These are phyloP conservation scores for Teratosphaeria destructans DNA, from an alignment of 2,329 filamentous ascomycete genomes.

Conservation along the genomic window DNA sequence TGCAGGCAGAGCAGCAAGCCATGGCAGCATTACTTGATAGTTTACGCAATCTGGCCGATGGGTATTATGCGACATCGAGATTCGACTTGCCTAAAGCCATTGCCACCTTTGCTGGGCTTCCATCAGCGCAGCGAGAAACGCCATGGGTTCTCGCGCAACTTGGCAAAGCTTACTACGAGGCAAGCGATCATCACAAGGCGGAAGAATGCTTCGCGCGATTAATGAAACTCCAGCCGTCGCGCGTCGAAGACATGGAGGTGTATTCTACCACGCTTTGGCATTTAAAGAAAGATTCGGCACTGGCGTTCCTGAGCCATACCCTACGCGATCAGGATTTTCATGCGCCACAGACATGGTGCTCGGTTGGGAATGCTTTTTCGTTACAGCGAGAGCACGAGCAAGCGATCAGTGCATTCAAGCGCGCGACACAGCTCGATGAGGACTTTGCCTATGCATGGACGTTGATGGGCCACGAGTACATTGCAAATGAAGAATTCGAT, in stretches of 20 bases:
- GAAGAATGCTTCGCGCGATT: slow-evolving; percentile 78
- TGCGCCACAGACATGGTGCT: slow-evolving; percentile 92
- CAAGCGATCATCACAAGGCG: slow-evolving; percentile 73
- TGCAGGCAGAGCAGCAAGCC: slow-evolving; percentile 52
- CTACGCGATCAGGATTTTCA: slow-evolving; percentile 78
- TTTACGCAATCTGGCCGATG: slow-evolving; percentile 69
- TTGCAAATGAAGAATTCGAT: slow-evolving; percentile 93
- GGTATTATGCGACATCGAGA: slow-evolving; percentile 66
- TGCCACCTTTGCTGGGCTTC: slow-evolving; percentile 60
- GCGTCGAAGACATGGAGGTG: slow-evolving; percentile 90
- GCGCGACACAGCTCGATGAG: slow-evolving; percentile 81
- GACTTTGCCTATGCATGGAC: slow-evolving; percentile 94
- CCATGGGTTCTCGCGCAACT: slow-evolving; percentile 89
- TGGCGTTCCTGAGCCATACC: slow-evolving; percentile 86
- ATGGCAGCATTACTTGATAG: slow-evolving; percentile 68
- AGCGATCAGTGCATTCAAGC: slow-evolving; percentile 85
- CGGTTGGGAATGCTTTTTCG: slow-evolving; percentile 89
- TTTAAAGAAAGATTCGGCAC: slow-evolving; percentile 78
- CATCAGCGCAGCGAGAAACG: slow-evolving; percentile 69
- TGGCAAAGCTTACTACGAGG: slow-evolving; percentile 84
- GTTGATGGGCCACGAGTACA: slow-evolving; percentile 88
- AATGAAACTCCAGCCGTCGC: slow-evolving; percentile 66
- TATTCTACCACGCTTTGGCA: slow-evolving; percentile 99
- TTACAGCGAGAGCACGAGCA: slow-evolving; percentile 87
- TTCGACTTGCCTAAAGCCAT: slow-evolving; percentile 73